Base-by-base conservation (phyloP, 2,329 filamentous ascomycete species). In the Chrysoporthe deuterocubensis region DNA sequence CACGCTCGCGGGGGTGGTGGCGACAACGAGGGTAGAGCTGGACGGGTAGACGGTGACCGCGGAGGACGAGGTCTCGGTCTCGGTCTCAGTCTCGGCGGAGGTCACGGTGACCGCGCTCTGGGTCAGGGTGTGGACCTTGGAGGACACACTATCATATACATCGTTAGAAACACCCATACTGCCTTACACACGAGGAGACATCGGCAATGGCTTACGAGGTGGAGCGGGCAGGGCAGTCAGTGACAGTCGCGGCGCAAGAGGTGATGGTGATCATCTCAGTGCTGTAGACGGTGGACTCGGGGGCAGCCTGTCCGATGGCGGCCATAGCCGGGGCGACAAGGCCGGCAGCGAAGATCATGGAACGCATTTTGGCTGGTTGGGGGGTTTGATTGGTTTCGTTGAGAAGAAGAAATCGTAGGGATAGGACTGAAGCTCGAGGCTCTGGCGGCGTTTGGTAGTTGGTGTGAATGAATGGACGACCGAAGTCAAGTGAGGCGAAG, bases 191-290 rank as follows among this genome's bases (percentile, higher is more conserved):
- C 37, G 9, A 5, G 9, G 9, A 40, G 37, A 40, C 37, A 40
- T 40, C 69, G 75, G 73, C 71, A 75, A 71, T 68, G 75, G 72
- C 69, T 72, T 72, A 67, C 57, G 71, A 70, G 70, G 75, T 77
- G 69, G 73, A 73, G 63, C 65, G 65, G 69, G 77, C 79, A 58
- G 79, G 79, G 79, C 85, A 87, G 83, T 86, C 74, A 76, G 84
- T 83, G 74, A 85, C 83, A 67, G 80, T 81, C 18, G 84, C 78
- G 69, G 76, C 82, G 79, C 87, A 89, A 64, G 85, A 87, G 78
- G 85, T 89, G 82, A 89, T 81, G 80, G 87, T 89, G 73, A 86
- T 81, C 76, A 84, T 81, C 76, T 87, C 82, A 72, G 85, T 88
- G 76, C 81, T 79, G 84, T 85, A 87, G 80, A 88, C 80, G 75